phyloP scores from a whole-genome alignment of 768 basidiomycete species.

The Pleurotus pulmonarius region DNA sequence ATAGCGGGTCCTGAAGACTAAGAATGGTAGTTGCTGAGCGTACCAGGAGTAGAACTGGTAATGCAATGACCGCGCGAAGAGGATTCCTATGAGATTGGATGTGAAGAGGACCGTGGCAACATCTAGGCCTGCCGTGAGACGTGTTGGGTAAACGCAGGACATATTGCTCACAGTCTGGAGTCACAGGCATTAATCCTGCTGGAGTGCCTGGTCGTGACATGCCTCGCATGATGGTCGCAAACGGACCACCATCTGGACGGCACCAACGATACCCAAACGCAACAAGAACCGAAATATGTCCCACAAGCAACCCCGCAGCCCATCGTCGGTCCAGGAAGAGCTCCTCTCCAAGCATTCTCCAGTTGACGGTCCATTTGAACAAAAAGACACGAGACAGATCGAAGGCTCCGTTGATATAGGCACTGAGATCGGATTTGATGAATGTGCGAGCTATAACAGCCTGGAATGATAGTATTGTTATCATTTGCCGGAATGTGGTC shows the following conservation, averaged over 20 bases:
- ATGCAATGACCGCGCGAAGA: constrained; percentile 92
- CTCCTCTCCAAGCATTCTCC: constrained; percentile 83
- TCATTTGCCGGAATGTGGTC: constrained; percentile 45
- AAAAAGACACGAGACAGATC: constrained; percentile 86
- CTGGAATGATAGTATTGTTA: constrained; percentile 49
- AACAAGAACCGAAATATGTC: constrained; percentile 57
- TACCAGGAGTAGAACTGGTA: constrained; percentile 99
- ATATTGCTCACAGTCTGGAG: constrained; percentile 58
- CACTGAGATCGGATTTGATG: constrained; percentile 50
- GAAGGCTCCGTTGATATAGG: constrained; percentile 78
- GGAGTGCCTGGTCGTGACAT: constrained; percentile 47
- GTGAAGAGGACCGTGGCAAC: constrained; percentile 82
- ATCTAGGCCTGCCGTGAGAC: constrained; percentile 39
- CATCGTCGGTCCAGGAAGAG: constrained; percentile 65
- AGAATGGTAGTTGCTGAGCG: constrained; percentile 82
- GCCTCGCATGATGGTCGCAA: constrained; percentile 50
- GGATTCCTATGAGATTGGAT: constrained; percentile 86
- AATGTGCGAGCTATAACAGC: constrained; percentile 67
- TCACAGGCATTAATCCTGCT: constrained; percentile 41
- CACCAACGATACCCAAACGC: constrained; percentile 82
- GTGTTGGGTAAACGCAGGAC: constrained; percentile 11
- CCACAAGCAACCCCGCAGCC: constrained; percentile 58
- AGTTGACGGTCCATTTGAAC: constrained; percentile 98
- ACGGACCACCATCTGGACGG: constrained; percentile 62
- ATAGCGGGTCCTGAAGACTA: constrained; percentile 72